Percentiles rank a stretch among this genome's conserved stretches.
phyloP scores from a whole-genome alignment of 768 basidiomycete genomes.

The Auriculariales sp. region DNA sequence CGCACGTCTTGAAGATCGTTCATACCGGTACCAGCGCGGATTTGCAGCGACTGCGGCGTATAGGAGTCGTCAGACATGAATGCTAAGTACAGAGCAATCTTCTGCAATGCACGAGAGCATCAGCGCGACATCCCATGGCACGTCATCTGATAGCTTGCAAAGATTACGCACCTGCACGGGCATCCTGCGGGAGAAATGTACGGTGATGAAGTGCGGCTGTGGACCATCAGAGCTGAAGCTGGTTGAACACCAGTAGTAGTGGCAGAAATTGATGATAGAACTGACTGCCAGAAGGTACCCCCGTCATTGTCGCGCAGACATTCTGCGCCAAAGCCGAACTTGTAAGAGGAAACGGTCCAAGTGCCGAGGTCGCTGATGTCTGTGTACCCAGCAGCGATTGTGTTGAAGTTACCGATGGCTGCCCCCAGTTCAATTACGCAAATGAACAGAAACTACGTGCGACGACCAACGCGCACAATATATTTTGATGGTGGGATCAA shows the following conservation, averaged over 20 bases:
- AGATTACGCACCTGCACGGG: conserved; percentile 54
- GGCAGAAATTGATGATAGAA: conserved; percentile 6
- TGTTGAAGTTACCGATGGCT: too few relatives aligned
- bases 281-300: conserved; percentile 97
- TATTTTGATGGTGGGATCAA: too few relatives aligned
- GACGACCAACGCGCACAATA: too few relatives aligned
- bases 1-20: conserved; percentile 89
- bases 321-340: conserved; percentile 92
- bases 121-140: background rate
- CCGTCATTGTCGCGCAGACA: conserved; percentile 80
- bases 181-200: conserved; percentile 85
- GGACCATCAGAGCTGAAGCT: conserved; percentile 71
- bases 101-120: conserved; percentile 30
- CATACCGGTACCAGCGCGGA: conserved; percentile 83
- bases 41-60: conserved; percentile 80
- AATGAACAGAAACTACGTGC: too few relatives aligned
- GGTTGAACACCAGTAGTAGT: background rate
- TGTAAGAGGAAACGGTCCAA: conserved; percentile 94
- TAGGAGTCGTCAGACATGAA: conserved; percentile 88
- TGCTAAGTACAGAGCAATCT: conserved; percentile 74
- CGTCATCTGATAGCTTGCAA: background rate
- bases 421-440: too few relatives aligned
- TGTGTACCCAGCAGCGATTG: conserved; percentile 21
- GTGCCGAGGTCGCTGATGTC: conserved; percentile 80
- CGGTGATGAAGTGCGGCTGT: conserved; percentile 90